These are phyloP conservation scores for Calendula officinalis DNA, from an alignment of 129 eudicot genomes.

Conservation along the genomic window DNA sequence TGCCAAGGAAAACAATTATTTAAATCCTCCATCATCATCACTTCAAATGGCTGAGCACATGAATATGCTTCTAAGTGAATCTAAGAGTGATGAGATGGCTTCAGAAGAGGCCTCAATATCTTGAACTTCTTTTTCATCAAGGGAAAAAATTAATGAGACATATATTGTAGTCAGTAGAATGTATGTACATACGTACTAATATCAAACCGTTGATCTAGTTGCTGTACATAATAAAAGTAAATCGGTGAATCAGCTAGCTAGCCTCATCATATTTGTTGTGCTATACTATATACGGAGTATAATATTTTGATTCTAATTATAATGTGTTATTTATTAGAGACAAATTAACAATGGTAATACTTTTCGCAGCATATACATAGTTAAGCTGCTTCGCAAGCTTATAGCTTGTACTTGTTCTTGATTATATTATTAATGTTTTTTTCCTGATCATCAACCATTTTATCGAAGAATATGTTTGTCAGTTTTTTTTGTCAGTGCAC, in stretches of 20 bases:
- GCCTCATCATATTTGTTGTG: conserved; percentile 28
- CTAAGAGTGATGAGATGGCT: conserved; percentile 42
- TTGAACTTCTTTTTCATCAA: conserved; percentile 21
- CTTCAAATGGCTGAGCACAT: conserved; percentile 38
- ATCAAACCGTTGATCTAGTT: conserved; percentile 32
- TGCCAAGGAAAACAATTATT: conserved; percentile 28
- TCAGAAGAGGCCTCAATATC: conserved; percentile 47
- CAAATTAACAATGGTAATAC: too few species aligned
- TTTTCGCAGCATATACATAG: not conserved
- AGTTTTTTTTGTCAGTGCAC: too few species aligned
- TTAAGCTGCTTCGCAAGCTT: not conserved
- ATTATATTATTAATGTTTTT: not conserved
- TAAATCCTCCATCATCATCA: conserved; percentile 23
- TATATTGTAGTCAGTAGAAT: conserved; percentile 24
- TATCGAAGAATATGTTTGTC: not conserved
- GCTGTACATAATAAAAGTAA: conserved; percentile 35
- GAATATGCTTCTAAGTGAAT: conserved; percentile 41
- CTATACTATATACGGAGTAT: conserved; percentile 19
- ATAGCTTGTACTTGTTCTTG: not conserved
- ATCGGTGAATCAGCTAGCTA: conserved; percentile 31
- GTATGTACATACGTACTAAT: conserved; percentile 24
- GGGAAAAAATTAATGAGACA: conserved; percentile 6
- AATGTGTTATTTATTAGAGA: conserved; percentile 7
- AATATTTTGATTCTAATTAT: conserved; percentile 8
- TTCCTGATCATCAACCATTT: not conserved